Conservation (phyloP, 1,284 basidiomycete species). For the Phellopilus nigrolimitatus region DNA sequence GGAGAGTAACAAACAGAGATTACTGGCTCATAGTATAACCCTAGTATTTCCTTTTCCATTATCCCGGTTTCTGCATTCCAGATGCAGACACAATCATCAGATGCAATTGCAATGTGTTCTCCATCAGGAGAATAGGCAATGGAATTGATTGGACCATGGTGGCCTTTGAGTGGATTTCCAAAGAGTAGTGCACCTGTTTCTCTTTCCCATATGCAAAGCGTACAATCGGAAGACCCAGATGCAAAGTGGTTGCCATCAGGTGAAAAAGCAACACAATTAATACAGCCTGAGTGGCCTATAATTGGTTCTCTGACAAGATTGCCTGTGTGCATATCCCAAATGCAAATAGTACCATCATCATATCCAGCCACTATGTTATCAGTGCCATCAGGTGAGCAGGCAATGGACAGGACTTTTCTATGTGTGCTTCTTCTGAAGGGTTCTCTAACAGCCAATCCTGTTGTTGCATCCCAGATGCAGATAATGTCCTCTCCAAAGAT, state of each 20-base stretch:
- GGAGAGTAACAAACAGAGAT: too few species aligned
- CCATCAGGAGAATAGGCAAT: too few species aligned
- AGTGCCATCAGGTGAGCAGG: background rate
- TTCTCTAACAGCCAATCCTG: background rate
- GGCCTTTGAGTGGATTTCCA: too few species aligned
- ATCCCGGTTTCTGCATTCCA: too few species aligned
- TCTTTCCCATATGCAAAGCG: constrained; percentile 5
- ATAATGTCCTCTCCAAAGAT: background rate
- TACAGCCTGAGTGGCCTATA: constrained; percentile 51
- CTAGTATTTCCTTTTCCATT: too few species aligned
- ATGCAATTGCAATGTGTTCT: too few species aligned
- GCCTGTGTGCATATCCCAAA: constrained; percentile 68
- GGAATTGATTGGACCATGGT: too few species aligned
- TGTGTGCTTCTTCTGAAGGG: background rate
- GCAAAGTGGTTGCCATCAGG: constrained; percentile 3
- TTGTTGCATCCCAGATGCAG: background rate
- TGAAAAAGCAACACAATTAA: background rate
- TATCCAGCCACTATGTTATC: constrained; percentile 77
- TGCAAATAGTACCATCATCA: constrained; percentile 72
- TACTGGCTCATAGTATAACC: too few species aligned
- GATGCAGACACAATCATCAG: too few species aligned
- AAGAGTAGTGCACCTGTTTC: too few species aligned
- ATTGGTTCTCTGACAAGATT: constrained; percentile 54
- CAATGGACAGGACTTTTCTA: background rate
- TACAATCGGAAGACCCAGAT: background rate